These are phyloP conservation scores for Porcisia deanei DNA, from an alignment of 208 protist genomes.

Conservation along the genomic window DNA sequence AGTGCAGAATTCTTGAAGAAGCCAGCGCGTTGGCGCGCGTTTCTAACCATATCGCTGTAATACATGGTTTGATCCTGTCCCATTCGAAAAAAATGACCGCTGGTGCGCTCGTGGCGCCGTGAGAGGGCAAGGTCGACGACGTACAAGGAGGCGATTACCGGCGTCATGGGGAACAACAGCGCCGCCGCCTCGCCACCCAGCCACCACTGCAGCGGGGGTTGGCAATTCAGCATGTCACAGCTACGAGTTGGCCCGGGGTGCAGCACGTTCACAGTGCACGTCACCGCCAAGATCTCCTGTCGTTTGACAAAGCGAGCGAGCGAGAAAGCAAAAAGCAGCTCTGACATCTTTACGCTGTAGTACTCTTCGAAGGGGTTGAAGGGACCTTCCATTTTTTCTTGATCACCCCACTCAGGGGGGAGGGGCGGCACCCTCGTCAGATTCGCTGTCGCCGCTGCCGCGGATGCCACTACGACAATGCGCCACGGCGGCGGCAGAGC, in stretches of 20 bases:
- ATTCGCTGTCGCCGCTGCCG: conserved; percentile 36
- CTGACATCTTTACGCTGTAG: conserved; percentile 67
- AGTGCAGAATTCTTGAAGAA: conserved; percentile 58
- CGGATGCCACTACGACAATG: conserved; percentile 59
- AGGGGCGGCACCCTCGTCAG: conserved; percentile 38
- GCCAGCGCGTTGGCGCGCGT: conserved; percentile 28
- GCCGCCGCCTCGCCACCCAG: conserved; percentile 42
- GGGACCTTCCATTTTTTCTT: conserved; percentile 17
- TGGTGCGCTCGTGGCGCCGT: conserved; percentile 51
- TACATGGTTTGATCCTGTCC: conserved; percentile 57
- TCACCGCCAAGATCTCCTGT: conserved; percentile 42
- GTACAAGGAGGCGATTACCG: conserved; percentile 56
- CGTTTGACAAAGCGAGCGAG: conserved; percentile 47
- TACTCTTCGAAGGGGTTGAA: conserved; percentile 49
- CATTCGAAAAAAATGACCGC: conserved; percentile 80
- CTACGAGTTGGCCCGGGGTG: conserved; percentile 58
- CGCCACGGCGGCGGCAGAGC: conserved; percentile 37
- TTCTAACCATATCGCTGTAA: conserved; percentile 32
- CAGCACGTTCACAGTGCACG: conserved; percentile 53
- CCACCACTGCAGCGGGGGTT: conserved; percentile 40
- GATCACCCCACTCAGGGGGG: conserved; percentile 21
- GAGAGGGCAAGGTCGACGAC: conserved; percentile 61
- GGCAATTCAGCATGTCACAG: conserved; percentile 38
- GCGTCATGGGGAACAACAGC: conserved; percentile 52
- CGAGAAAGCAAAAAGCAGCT: conserved; percentile 65